phyloP scores from a whole-genome alignment of 306 rosid genomes.

The Gastrolobium villosum region DNA sequence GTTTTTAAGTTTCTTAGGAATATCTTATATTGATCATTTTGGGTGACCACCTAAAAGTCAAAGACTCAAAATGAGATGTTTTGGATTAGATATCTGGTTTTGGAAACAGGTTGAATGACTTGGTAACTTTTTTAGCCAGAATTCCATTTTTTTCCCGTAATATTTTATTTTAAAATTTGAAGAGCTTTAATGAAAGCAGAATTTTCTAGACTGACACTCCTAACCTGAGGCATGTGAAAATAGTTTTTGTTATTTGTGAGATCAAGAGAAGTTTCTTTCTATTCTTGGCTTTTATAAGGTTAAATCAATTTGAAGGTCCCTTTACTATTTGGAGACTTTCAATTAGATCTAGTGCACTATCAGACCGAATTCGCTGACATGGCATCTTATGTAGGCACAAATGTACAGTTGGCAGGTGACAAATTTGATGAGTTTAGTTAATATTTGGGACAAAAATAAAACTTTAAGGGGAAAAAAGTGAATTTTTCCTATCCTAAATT shows the following conservation, averaged over 20 bases:
- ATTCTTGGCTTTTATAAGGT: too few species aligned
- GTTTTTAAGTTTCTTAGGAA: conserved; percentile 10
- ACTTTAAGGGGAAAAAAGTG: too few species aligned
- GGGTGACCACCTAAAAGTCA: neutral
- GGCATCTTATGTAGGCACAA: too few species aligned
- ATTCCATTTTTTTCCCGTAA: neutral
- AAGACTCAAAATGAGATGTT: neutral
- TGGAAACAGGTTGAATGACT: conserved; percentile 1
- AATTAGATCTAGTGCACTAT: too few species aligned
- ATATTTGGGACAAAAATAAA: too few species aligned
- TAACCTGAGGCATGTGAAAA: neutral
- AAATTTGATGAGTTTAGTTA: too few species aligned
- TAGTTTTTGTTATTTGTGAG: neutral
- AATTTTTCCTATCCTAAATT: too few species aligned
- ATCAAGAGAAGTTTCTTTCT: neutral
- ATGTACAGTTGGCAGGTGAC: too few species aligned
- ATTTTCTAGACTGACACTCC: neutral
- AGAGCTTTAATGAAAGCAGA: neutral
- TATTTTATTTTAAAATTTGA: conserved; percentile 1
- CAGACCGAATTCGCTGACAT: too few species aligned
- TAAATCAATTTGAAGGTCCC: too few species aligned
- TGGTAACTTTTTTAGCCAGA: neutral
- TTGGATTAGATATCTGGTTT: conserved; percentile 15
- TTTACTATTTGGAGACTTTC: too few species aligned
- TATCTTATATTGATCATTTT: conserved; percentile 3